Conservation (phyloP, 495 filamentous ascomycete species). For the Podospora anserina region DNA sequence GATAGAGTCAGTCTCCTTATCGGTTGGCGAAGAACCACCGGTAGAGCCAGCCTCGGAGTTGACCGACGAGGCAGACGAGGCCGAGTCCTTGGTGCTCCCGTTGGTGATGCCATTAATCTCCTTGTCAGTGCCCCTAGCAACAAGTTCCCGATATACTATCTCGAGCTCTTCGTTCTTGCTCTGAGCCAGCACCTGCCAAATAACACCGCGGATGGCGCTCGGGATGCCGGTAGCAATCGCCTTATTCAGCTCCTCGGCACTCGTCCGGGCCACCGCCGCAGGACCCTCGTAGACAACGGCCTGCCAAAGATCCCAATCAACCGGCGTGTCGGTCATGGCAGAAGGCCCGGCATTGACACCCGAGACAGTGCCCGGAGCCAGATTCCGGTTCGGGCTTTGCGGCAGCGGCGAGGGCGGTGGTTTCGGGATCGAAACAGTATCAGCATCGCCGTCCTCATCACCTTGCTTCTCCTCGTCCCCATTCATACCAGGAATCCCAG, state of each 20-base stretch:
- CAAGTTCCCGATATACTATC: constrained; percentile 77
- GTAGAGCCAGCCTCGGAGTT: constrained; percentile 76
- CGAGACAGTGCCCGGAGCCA: constrained; percentile 79
- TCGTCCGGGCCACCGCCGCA: constrained; percentile 76
- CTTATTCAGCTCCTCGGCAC: constrained; percentile 79
- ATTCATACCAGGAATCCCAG: constrained; percentile 37
- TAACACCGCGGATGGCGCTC: constrained; percentile 87
- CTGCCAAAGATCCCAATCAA: constrained; percentile 99
- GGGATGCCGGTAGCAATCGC: constrained; percentile 94
- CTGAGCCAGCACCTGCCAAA: constrained; percentile 95
- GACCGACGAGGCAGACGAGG: constrained; percentile 76
- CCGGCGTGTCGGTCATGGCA: constrained; percentile 59
- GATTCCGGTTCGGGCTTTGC: constrained; percentile 49
- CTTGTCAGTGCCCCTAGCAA: constrained; percentile 72
- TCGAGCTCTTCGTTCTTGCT: constrained; percentile 91
- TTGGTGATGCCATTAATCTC: constrained; percentile 54
- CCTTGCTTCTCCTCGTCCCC: constrained; percentile 49
- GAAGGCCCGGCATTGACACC: constrained; percentile 71
- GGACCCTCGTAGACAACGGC: constrained; percentile 90
- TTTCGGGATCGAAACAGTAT: constrained; percentile 29
- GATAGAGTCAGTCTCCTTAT: constrained; percentile 63
- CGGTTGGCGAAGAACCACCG: constrained; percentile 55
- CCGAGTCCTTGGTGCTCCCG: constrained; percentile 56
- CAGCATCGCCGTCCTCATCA: constrained; percentile 51
- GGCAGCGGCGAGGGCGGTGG: constrained; percentile 49